These are phyloP conservation scores for Bjerkandera adusta DNA, from an alignment of 1,284 basidiomycete genomes.

Conservation along the genomic window DNA sequence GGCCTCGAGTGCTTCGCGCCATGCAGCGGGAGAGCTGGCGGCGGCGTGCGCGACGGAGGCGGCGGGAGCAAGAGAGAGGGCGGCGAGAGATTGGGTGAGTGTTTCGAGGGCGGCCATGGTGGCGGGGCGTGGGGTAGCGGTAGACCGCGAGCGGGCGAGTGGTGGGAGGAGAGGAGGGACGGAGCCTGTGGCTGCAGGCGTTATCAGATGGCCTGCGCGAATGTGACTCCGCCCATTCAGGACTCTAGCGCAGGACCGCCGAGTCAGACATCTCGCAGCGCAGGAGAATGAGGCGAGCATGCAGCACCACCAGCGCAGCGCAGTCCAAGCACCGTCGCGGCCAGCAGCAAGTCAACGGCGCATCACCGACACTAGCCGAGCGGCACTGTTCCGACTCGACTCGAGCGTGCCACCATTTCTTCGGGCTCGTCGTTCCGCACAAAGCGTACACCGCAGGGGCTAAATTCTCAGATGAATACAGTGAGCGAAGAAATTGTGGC, in stretches of 20 bases:
- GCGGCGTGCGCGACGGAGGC: conserved; percentile 51
- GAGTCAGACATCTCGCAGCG: conserved; percentile 12
- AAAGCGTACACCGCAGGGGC: too few species aligned
- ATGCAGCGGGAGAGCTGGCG: conserved; percentile 62
- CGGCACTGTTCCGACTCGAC: too few species aligned
- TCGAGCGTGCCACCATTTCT: too few species aligned
- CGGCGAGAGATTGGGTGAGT: conserved; percentile 39
- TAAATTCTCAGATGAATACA: too few species aligned
- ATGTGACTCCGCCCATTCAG: conserved; percentile 12
- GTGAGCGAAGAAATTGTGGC: too few species aligned
- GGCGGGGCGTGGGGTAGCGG: conserved; percentile 13
- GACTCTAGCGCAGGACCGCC: conserved; percentile 6
- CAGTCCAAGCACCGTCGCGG: conserved; percentile 1
- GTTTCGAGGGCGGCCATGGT: conserved; percentile 33
- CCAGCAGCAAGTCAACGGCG: not conserved
- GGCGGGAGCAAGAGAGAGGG: conserved; percentile 52
- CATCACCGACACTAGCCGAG: conserved; percentile 8
- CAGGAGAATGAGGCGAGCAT: conserved; percentile 11
- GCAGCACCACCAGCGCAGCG: conserved; percentile 8
- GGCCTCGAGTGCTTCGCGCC: conserved; percentile 62
- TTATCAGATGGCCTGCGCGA: conserved; percentile 16
- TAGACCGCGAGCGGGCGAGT: conserved; percentile 5
- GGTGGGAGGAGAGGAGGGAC: conserved; percentile 9
- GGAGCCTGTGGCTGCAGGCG: conserved; percentile 9
- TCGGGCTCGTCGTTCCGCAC: not conserved